Base-by-base conservation (phyloP, 2,329 filamentous ascomycete species). In the Xylariaceae sp. region DNA sequence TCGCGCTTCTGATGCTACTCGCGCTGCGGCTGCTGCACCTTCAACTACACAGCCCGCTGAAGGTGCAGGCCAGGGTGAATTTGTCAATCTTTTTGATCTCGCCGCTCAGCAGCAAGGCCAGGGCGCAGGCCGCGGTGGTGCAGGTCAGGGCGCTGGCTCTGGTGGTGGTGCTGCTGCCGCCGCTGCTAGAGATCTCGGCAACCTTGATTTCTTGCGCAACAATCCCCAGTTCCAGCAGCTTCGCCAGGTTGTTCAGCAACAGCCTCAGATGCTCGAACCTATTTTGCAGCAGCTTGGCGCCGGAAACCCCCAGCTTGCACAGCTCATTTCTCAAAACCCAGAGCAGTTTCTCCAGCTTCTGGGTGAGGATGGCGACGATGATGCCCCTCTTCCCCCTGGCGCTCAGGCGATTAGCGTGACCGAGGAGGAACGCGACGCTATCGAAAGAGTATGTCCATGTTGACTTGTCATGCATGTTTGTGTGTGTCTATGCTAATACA, bases 181-280 rank as follows among this genome's bases (percentile, higher is more conserved):
- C 11, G 79, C 76, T 2, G 82, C 76, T 15, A 76, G 73, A 17
- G 75, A 72, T 56, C 78, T 90, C 30, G 88, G 88, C 30, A 95
- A 92, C 71, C 84, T 99, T 60, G 93, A 97, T 66, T 97, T 96
- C 74, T 80, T 99, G 58, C 88, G 94, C 71, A 90, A 92, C 75
- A 97, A 97, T 74, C 88, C 92, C 23, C 93, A 97, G 75, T 99
- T 99, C 78, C 94, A 97, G 77, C 94, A 99, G 77, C 84, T 99
- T 61, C 89, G 94, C 64, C 92, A 97, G 77, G 88, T 99, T 18
- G 93, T 99, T 50, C 94, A 99, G 77, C 92, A 97, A 75, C 90
- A 97, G 74, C 94, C 94, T 15, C 89, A 94, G 74, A 99, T 99
- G 94, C 87, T 99, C 18, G 94, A 99, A 79, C 93, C 94, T 5